phyloP scores from a whole-genome alignment of 306 rosid species.

The Glycine soja region DNA sequence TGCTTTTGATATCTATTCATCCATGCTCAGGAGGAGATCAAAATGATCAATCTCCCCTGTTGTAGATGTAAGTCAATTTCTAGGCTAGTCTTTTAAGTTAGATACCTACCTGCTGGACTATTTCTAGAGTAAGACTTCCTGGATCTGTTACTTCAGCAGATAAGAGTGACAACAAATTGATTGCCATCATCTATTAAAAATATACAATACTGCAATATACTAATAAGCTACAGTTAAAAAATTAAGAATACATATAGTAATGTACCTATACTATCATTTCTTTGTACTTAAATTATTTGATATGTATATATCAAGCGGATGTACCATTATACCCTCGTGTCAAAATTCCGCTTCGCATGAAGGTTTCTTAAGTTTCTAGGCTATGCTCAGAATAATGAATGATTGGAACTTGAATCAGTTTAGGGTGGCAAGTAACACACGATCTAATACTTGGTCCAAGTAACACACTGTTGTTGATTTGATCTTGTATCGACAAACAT shows the following conservation, averaged over 20 bases:
- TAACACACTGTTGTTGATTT: too few species aligned
- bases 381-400: constrained; percentile 44
- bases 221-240: background rate
- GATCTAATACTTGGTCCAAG: too few species aligned
- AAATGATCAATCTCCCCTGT: too few species aligned
- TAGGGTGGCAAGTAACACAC: too few species aligned
- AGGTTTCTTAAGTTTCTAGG: constrained; percentile 40
- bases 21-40: too few species aligned
- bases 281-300: constrained; percentile 40
- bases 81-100: constrained; percentile 35
- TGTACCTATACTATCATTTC: constrained; percentile 46
- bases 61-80: constrained; percentile 56
- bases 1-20: constrained; percentile 89
- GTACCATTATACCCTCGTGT: constrained; percentile 30
- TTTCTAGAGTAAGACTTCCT: too few species aligned
- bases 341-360: constrained; percentile 44
- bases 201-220: constrained; percentile 19
- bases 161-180: too few species aligned
- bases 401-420: constrained; percentile 44
- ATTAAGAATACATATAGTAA: background rate
- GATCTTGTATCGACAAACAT: too few species aligned
- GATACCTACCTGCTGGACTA: too few species aligned
- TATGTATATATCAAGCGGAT: constrained; percentile 20
- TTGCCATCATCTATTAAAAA: constrained; percentile 41
- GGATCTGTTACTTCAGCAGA: too few species aligned